Evolutionary conservation across 164 flowering plant species (phyloP).

Genomic region (Vitis amurensis): DNA sequence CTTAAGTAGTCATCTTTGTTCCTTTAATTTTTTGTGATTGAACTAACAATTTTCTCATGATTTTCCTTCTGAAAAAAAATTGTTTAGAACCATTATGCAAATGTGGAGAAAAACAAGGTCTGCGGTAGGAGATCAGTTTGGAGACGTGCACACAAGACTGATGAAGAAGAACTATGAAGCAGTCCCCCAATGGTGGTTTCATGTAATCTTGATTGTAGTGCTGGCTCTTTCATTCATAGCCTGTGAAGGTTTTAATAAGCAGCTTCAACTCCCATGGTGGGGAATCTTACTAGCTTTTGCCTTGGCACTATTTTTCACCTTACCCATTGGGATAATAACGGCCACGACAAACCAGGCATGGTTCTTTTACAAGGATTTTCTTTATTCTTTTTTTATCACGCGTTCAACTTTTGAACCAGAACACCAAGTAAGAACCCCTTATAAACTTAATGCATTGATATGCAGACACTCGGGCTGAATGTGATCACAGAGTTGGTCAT

Average conservation of each 20-base stretch:
- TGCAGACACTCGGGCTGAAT: too few relatives aligned
- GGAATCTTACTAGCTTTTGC: constrained; percentile 11
- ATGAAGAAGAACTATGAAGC: constrained; percentile 7
- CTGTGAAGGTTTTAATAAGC: constrained; percentile 7
- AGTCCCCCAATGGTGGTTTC: constrained; percentile 15
- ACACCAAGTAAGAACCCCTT: constrained; percentile 5
- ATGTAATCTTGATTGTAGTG: not conserved
- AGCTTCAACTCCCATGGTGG: constrained; percentile 17
- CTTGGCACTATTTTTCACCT: too few relatives aligned
- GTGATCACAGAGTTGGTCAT: too few relatives aligned
- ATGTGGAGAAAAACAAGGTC: constrained; percentile 3
- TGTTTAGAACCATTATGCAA: too few relatives aligned
- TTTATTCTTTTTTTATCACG: not conserved
- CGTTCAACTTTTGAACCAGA: constrained; percentile 9
- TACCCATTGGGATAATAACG: too few relatives aligned
- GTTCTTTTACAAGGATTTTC: not conserved
- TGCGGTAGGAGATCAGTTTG: not conserved
- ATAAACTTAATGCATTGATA: too few relatives aligned
- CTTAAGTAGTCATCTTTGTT: too few relatives aligned
- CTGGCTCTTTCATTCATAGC: constrained; percentile 3
- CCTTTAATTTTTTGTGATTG: too few relatives aligned
- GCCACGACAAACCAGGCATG: not conserved
- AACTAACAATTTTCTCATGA: too few relatives aligned
- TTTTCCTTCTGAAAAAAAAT: too few relatives aligned
- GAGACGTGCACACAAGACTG: constrained; percentile 7